Evolutionary conservation across 164 flowering plant species (phyloP).

Genomic region (Vitis riparia): DNA sequence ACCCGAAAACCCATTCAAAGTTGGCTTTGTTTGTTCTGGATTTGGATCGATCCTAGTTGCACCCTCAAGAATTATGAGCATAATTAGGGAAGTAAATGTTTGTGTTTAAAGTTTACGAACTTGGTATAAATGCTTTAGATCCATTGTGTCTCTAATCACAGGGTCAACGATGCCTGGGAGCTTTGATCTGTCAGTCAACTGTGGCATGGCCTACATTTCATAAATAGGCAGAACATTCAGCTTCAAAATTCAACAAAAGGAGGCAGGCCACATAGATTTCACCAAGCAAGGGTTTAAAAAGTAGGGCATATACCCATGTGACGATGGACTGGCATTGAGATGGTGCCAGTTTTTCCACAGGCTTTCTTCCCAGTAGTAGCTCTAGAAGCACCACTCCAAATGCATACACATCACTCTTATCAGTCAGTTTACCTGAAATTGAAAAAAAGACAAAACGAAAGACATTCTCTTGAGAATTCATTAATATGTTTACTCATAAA

Average conservation of each 20-base stretch:
- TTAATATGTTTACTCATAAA: not conserved
- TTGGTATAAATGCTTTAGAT: constrained; percentile 90
- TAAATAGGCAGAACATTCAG: not conserved
- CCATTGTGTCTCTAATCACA: constrained; percentile 75
- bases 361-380: constrained; percentile 82
- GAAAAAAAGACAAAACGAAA: not conserved
- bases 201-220: constrained; percentile 90
- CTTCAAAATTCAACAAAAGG: not conserved
- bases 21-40: not conserved
- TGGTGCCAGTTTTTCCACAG: constrained; percentile 76
- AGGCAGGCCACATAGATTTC: no score
- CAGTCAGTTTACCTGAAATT: constrained; percentile 76
- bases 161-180: constrained; percentile 95
- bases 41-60: not conserved
- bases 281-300: not conserved
- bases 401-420: constrained; percentile 97
- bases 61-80: not conserved
- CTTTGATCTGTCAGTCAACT: constrained; percentile 87
- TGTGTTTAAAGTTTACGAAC: constrained; percentile 32
- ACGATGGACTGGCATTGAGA: constrained; percentile 89
- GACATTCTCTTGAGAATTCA: no score
- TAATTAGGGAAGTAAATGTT: not conserved
- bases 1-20: not conserved
- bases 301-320: constrained; percentile 66
- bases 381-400: constrained; percentile 91